Percentiles rank a stretch among this genome's conserved stretches.
Evolutionary conservation across 1,284 basidiomycete species (phyloP).

Genomic region (Trametes hirsuta): DNA sequence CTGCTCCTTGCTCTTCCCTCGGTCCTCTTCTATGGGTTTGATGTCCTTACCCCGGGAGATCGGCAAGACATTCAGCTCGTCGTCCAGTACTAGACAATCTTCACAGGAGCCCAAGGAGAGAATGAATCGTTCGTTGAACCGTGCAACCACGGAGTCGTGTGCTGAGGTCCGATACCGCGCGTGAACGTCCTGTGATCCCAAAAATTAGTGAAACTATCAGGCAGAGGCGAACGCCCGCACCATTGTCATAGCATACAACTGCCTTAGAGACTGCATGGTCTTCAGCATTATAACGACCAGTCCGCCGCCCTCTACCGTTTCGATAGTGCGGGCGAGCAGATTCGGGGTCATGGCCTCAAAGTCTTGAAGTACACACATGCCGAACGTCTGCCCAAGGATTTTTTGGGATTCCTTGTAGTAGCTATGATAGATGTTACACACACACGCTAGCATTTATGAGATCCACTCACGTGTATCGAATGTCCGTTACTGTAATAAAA

Average conservation of each 20-base stretch:
- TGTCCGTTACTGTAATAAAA: conserved; percentile 98
- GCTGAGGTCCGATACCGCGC: conserved; percentile 90
- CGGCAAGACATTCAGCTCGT: conserved; percentile 97
- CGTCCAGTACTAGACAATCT: conserved; percentile 94
- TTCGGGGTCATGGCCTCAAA: conserved; percentile 99
- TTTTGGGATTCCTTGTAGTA: conserved; percentile 96
- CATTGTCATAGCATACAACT: conserved; percentile 97
- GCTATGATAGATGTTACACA: conserved; percentile 33
- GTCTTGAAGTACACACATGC: conserved; percentile 97
- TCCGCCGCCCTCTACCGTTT: conserved; percentile 98
- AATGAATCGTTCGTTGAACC: conserved; percentile 99
- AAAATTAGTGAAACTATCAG: neutral
- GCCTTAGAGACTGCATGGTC: conserved; percentile 93
- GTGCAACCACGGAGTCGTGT: conserved; percentile 87
- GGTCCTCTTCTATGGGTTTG: conserved; percentile 63
- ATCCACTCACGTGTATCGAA: conserved; percentile 85
- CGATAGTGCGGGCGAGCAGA: conserved; percentile 94
- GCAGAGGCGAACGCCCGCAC: conserved; percentile 46
- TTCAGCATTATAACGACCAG: conserved; percentile 91
- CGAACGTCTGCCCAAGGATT: conserved; percentile 96
- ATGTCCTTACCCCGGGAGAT: conserved; percentile 98
- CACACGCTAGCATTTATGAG: neutral
- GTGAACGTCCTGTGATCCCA: conserved; percentile 80
- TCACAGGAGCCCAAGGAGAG: conserved; percentile 89
- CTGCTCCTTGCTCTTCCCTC: conserved; percentile 58